Percentiles rank a stretch among this genome's conserved stretches.
These are phyloP conservation scores for Boletus vermiculosoides DNA, from an alignment of 768 basidiomycete genomes.

Conservation along the genomic window DNA sequence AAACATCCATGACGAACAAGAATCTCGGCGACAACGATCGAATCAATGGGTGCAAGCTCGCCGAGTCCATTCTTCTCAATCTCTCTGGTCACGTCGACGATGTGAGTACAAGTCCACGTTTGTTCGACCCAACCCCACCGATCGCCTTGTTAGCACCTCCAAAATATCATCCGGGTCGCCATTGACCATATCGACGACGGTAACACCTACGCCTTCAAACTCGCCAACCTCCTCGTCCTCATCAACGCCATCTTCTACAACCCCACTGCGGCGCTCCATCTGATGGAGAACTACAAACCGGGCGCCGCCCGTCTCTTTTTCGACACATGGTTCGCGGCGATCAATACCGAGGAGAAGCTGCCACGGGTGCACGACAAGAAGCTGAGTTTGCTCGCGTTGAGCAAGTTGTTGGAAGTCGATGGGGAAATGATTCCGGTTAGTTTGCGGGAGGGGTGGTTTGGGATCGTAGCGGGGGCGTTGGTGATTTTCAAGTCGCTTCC, in stretches of 20 bases:
- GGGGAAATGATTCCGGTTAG: slow-evolving; percentile 52
- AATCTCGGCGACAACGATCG: slow-evolving; percentile 82
- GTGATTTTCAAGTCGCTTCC: slow-evolving; percentile 78
- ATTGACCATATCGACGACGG: slow-evolving; percentile 58
- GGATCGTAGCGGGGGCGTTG: slow-evolving; percentile 67
- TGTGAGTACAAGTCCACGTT: slow-evolving; percentile 40
- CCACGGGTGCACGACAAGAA: slow-evolving; percentile 92
- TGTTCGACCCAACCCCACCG: neutral
- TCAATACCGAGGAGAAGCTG: slow-evolving; percentile 55
- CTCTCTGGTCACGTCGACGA: slow-evolving; percentile 77
- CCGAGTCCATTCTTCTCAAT: slow-evolving; percentile 79
- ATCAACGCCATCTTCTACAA: slow-evolving; percentile 85
- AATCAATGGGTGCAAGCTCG: slow-evolving; percentile 82
- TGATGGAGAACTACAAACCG: slow-evolving; percentile 62
- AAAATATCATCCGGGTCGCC: slow-evolving; percentile 61
- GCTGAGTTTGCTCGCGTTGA: slow-evolving; percentile 72
- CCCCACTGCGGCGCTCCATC: slow-evolving; percentile 67
- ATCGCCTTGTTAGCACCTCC: slow-evolving; percentile 50
- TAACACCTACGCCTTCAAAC: slow-evolving; percentile 60
- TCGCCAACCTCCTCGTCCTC: slow-evolving; percentile 81
- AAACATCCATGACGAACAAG: slow-evolving; percentile 62
- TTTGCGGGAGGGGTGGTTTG: slow-evolving; percentile 71
- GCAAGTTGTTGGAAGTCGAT: slow-evolving; percentile 72
- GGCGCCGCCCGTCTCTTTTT: slow-evolving; percentile 77
- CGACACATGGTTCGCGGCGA: slow-evolving; percentile 77